Conservation (phyloP, 495 filamentous ascomycete genomes). For the Penicillium soppii region DNA sequence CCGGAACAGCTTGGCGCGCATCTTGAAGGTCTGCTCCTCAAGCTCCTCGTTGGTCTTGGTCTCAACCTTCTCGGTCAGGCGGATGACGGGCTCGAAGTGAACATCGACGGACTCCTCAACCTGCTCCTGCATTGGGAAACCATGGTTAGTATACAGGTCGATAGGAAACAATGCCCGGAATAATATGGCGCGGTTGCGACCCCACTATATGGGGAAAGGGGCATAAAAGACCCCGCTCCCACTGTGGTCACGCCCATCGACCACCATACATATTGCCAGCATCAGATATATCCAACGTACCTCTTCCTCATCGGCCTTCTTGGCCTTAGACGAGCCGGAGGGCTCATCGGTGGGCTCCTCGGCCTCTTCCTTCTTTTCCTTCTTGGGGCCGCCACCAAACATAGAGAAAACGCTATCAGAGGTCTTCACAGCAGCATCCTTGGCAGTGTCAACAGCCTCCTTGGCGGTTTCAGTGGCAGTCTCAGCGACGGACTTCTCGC, state of each 20-base stretch:
- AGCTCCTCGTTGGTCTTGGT: slow-evolving; percentile 98
- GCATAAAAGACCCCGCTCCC: slow-evolving; percentile 10
- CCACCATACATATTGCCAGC: slow-evolving; percentile 5
- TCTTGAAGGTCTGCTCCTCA: slow-evolving; percentile 97
- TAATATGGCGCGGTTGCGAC: slow-evolving; percentile 1
- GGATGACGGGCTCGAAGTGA: slow-evolving; percentile 95
- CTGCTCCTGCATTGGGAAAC: slow-evolving; percentile 50
- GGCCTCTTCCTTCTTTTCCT: slow-evolving; percentile 77
- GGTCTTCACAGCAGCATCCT: slow-evolving; percentile 54
- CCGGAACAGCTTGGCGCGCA: slow-evolving; percentile 99
- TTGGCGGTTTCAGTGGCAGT: slow-evolving; percentile 41
- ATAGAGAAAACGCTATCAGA: slow-evolving; percentile 87
- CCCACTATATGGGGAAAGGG: slow-evolving; percentile 5
- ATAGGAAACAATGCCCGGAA: neutral
- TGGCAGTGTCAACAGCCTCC: slow-evolving; percentile 44
- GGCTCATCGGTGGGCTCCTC: slow-evolving; percentile 74
- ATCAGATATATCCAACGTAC: slow-evolving; percentile 33
- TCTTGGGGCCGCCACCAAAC: slow-evolving; percentile 91
- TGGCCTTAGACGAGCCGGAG: slow-evolving; percentile 82
- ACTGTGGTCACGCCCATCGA: neutral
- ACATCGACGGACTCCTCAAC: slow-evolving; percentile 83
- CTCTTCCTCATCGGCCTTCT: slow-evolving; percentile 62
- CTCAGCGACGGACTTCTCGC: slow-evolving; percentile 36
- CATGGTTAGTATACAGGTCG: slow-evolving; percentile 2
- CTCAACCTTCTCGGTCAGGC: slow-evolving; percentile 92